Evolutionary conservation across 768 basidiomycete genomes (phyloP).

Genomic region (Suillus americanus): DNA sequence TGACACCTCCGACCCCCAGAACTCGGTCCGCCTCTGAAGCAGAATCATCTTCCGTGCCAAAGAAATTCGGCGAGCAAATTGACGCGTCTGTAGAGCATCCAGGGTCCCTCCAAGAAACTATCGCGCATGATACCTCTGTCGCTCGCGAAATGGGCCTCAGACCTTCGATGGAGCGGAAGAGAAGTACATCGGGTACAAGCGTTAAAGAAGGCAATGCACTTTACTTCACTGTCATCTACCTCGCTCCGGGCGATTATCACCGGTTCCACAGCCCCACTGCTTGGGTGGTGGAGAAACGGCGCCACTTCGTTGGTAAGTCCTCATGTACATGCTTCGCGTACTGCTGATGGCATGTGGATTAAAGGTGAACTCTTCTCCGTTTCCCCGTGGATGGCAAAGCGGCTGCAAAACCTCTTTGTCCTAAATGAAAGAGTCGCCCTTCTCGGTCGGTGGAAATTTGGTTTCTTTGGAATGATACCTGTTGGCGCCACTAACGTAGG

Average conservation of each 20-base stretch:
- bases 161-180: slow-evolving; percentile 32
- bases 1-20: slow-evolving; percentile 29
- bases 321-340: not conserved
- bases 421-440: slow-evolving; percentile 98
- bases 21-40: slow-evolving; percentile 20
- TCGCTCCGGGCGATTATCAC: slow-evolving; percentile 98
- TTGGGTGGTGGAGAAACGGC: slow-evolving; percentile 95
- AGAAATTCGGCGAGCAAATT: slow-evolving; percentile 64
- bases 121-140: slow-evolving; percentile 70
- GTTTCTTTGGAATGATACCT: slow-evolving; percentile 97
- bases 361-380: slow-evolving; percentile 93
- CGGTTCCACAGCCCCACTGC: slow-evolving; percentile 94
- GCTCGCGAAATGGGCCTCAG: slow-evolving; percentile 69
- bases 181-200: slow-evolving; percentile 43
- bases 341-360: not conserved
- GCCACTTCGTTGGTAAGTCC: slow-evolving; percentile 88
- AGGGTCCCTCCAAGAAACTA: slow-evolving; percentile 49
- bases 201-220: slow-evolving; percentile 78
- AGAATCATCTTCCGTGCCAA: slow-evolving; percentile 31
- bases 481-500: slow-evolving; percentile 99
- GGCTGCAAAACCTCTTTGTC: slow-evolving; percentile 90
- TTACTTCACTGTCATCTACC: slow-evolving; percentile 94
- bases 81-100: slow-evolving; percentile 76
- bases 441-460: slow-evolving; percentile 91
- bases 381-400: slow-evolving; percentile 92